These are phyloP conservation scores for Ambrosiella beaveri DNA, from an alignment of 2,329 filamentous ascomycete species.

Conservation along the genomic window DNA sequence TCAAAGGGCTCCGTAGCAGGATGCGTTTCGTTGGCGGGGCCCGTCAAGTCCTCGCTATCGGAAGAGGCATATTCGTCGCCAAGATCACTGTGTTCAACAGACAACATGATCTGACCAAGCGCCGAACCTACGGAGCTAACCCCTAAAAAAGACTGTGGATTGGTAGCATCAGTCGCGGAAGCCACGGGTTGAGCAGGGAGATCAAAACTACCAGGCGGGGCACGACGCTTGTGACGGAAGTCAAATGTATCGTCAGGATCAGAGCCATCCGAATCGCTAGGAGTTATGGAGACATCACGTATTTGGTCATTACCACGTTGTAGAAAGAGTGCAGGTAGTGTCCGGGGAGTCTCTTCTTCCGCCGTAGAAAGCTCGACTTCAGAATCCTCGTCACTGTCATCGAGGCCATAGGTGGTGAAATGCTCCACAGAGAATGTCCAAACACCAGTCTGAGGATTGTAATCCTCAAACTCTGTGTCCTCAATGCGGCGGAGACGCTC, in stretches of 20 bases:
- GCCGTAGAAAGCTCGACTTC: conserved; percentile 4
- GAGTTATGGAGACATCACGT: conserved; percentile 3
- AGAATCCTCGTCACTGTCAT: conserved; percentile 52
- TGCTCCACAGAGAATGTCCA: conserved; percentile 94
- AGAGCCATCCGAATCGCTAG: conserved; percentile 14
- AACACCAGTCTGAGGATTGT: conserved; percentile 60
- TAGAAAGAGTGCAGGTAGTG: background rate
- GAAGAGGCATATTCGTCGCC: conserved; percentile 63
- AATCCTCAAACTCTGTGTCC: conserved; percentile 68
- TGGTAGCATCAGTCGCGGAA: conserved; percentile 19
- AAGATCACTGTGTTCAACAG: conserved; percentile 43
- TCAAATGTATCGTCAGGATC: conserved; percentile 38
- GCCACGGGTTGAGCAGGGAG: conserved; percentile 38
- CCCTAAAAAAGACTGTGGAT: conserved; percentile 71
- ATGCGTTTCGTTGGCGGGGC: conserved; percentile 57
- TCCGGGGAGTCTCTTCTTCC: background rate
- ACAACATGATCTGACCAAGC: conserved; percentile 42
- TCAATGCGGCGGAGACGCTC: conserved; percentile 61
- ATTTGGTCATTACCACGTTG: background rate
- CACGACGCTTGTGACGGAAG: conserved; percentile 30
- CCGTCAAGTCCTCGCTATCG: conserved; percentile 57
- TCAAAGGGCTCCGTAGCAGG: conserved; percentile 54
- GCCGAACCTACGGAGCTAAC: conserved; percentile 72
- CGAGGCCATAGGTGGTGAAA: conserved; percentile 86
- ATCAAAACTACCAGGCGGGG: conserved; percentile 65